phyloP scores from a whole-genome alignment of 352 stramenopile genomes.

The Aphanomyces cochlioides region DNA sequence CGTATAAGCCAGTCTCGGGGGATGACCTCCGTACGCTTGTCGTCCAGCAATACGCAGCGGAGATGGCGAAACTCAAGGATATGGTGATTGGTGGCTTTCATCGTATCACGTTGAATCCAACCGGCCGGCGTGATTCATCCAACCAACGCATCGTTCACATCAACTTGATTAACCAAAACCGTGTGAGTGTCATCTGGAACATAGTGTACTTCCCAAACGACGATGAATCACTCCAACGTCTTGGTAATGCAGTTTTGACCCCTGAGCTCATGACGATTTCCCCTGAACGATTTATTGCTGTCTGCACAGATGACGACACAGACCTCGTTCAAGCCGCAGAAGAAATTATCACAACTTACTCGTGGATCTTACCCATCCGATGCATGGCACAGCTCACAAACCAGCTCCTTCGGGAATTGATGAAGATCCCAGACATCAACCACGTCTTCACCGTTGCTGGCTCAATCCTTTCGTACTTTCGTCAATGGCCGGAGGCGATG shows the following conservation, averaged over 20 bases:
- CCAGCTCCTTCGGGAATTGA: conserved; percentile 22
- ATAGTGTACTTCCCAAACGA: conserved; percentile 23
- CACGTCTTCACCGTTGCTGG: conserved; percentile 21
- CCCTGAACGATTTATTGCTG: conserved; percentile 24
- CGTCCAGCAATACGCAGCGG: conserved; percentile 24
- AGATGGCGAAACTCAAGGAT: conserved; percentile 27
- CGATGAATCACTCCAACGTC: conserved; percentile 5
- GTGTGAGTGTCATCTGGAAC: conserved; percentile 28
- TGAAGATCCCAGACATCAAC: conserved; percentile 30
- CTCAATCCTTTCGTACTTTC: conserved; percentile 26
- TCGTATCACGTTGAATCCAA: conserved; percentile 25
- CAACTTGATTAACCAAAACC: conserved; percentile 26
- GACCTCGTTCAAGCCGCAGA: conserved; percentile 16
- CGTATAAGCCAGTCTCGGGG: conserved; percentile 16
- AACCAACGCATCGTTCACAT: conserved; percentile 28
- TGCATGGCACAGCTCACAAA: conserved; percentile 29
- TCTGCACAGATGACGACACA: conserved; percentile 21
- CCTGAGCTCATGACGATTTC: conserved; percentile 23
- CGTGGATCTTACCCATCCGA: conserved; percentile 26
- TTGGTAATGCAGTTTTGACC: conserved; percentile 6
- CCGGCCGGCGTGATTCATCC: background rate
- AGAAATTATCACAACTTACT: conserved; percentile 11
- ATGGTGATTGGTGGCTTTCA: conserved; percentile 22
- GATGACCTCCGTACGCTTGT: conserved; percentile 25
- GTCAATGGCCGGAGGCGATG: conserved; percentile 3